Evolutionary conservation across 192 early-diverging fungal genomes (phyloP).

Genomic region (Pilaira anomala): DNA sequence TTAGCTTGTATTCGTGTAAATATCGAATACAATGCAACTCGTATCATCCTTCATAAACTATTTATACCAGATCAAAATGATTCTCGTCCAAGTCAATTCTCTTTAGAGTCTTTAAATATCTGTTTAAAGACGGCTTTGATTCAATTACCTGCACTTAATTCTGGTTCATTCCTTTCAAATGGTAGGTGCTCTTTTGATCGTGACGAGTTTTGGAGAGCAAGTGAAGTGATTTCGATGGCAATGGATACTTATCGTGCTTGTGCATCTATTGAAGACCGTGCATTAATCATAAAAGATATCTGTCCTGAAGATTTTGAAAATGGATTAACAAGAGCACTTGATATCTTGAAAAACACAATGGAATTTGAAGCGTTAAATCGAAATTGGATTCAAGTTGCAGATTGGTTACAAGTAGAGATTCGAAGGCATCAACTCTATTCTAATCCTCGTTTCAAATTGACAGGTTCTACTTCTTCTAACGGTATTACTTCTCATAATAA

Average conservation of each 20-base stretch:
- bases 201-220: slow-evolving; percentile 32
- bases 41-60: slow-evolving; percentile 37
- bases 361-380: slow-evolving; percentile 20
- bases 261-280: not conserved
- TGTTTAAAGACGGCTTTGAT: slow-evolving; percentile 27
- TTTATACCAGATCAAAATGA: slow-evolving; percentile 32
- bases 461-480: not conserved
- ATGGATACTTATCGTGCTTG: slow-evolving; percentile 24
- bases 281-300: slow-evolving; percentile 11
- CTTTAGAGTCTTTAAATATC: slow-evolving; percentile 32
- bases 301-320: slow-evolving; percentile 4
- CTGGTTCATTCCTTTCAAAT: not conserved
- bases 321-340: slow-evolving; percentile 18
- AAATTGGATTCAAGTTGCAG: slow-evolving; percentile 29
- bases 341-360: slow-evolving; percentile 21
- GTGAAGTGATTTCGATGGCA: slow-evolving; percentile 26
- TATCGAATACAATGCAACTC: slow-evolving; percentile 37
- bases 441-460: not conserved
- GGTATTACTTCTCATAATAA: too few relatives aligned
- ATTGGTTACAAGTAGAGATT: slow-evolving; percentile 32
- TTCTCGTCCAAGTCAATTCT: slow-evolving; percentile 12
- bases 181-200: slow-evolving; percentile 35
- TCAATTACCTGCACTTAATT: slow-evolving; percentile 22
- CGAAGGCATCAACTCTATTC: slow-evolving; percentile 23
- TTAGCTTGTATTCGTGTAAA: slow-evolving; percentile 28